Conservation (phyloP, 345 rosid genomes). For the Rhizophora apiculata region DNA sequence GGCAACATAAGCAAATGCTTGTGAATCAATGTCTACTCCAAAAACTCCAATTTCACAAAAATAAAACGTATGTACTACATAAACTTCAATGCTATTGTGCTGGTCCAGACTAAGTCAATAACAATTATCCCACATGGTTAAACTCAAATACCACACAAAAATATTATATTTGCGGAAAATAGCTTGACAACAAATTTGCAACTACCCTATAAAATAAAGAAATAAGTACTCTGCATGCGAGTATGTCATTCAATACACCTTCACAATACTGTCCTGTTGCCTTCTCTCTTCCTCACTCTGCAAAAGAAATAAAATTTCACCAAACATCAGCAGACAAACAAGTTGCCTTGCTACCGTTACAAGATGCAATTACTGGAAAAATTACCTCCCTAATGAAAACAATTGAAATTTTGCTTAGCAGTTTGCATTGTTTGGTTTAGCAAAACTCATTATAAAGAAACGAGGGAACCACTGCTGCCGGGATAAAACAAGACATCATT, state of each 20-base stretch:
- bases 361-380: background rate
- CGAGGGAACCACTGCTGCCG: no score
- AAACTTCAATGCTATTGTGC: no score
- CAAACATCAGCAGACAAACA: conserved; percentile 13
- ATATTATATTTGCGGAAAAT: no score
- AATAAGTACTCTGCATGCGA: background rate
- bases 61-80: no score
- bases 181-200: background rate
- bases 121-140: no score
- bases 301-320: background rate
- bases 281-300: conserved; percentile 83
- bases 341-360: background rate
- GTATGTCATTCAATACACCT: conserved; percentile 34
- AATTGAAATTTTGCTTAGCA: no score
- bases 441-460: no score
- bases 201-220: background rate
- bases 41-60: background rate
- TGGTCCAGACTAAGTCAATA: no score
- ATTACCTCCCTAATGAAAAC: no score
- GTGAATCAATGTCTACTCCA: background rate
- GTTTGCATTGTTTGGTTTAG: no score
- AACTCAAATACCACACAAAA: no score
- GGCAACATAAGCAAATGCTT: background rate
- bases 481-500: no score
- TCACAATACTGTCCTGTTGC: conserved; percentile 47